Percentiles rank a stretch among this genome's conserved stretches.
phyloP scores from a whole-genome alignment of 805 yeast genomes.

The Ogataea neopini region DNA sequence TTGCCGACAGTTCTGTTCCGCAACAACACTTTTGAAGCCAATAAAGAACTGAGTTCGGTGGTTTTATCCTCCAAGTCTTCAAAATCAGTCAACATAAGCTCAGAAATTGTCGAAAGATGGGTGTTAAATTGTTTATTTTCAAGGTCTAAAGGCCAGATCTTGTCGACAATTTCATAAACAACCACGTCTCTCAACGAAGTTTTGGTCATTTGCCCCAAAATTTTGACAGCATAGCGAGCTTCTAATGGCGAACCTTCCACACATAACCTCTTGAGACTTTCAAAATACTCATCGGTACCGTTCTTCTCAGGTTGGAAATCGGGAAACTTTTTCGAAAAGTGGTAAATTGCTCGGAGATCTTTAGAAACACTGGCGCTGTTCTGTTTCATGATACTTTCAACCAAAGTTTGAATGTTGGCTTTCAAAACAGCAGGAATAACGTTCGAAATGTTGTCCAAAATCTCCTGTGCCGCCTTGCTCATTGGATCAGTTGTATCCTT shows the following conservation, averaged over 20 bases:
- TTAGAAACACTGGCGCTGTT: conserved; percentile 28
- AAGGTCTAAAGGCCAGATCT: conserved; percentile 52
- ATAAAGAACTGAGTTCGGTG: conserved; percentile 55
- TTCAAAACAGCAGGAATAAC: conserved; percentile 65
- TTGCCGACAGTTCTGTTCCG: conserved; percentile 45
- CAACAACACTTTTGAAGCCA: conserved; percentile 64
- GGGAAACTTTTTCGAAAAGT: conserved; percentile 53
- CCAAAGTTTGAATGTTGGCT: conserved; percentile 55
- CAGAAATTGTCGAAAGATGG: conserved; percentile 60
- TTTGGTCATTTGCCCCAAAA: conserved; percentile 47
- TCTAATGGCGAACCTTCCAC: conserved; percentile 55
- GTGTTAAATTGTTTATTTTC: conserved; percentile 46
- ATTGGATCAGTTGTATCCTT: conserved; percentile 36
- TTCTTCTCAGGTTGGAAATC: conserved; percentile 38
- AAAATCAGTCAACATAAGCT: conserved; percentile 53
- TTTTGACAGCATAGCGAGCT: conserved; percentile 63
- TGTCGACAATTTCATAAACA: conserved; percentile 40
- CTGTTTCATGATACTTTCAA: conserved; percentile 24
- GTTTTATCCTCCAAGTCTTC: conserved; percentile 48
- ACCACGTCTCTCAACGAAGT: conserved; percentile 39
- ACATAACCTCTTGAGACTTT: conserved; percentile 48
- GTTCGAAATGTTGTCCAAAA: conserved; percentile 59
- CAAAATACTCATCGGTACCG: conserved; percentile 42
- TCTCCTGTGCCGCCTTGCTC: conserved; percentile 45
- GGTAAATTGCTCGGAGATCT: conserved; percentile 59